These are phyloP conservation scores for Ophiostoma ulmi DNA, from an alignment of 2,329 filamentous ascomycete species.

Conservation along the genomic window DNA sequence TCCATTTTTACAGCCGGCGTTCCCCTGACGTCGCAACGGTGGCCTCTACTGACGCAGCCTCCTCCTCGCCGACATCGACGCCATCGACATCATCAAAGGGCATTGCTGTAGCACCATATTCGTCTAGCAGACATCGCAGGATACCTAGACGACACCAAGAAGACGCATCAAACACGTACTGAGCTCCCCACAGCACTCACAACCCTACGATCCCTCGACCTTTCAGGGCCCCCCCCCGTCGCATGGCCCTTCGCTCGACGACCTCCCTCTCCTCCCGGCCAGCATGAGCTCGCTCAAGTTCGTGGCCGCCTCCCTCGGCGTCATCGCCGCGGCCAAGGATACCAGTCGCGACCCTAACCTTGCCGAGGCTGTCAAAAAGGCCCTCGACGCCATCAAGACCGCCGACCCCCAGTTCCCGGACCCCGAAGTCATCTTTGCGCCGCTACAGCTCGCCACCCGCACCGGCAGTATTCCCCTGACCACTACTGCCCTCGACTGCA, in stretches of 20 bases:
- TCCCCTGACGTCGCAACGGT: conserved; percentile 11
- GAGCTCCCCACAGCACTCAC: background rate
- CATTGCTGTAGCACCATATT: background rate
- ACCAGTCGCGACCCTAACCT: conserved; percentile 81
- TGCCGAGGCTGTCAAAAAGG: conserved; percentile 72
- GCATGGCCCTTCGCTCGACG: conserved; percentile 43
- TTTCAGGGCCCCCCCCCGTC: conserved; percentile 32
- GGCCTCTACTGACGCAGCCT: conserved; percentile 11
- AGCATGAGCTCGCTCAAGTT: conserved; percentile 93
- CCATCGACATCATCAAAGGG: conserved; percentile 2
- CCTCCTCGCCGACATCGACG: conserved; percentile 5
- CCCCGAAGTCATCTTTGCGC: conserved; percentile 86
- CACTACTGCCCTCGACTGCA: conserved; percentile 90
- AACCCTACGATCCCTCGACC: background rate
- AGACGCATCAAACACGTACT: background rate
- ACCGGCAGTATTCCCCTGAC: conserved; percentile 79
- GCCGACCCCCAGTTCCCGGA: conserved; percentile 76
- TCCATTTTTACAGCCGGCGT: conserved; percentile 3
- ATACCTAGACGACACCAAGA: background rate
- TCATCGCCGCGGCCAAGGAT: conserved; percentile 87
- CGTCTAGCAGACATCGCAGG: background rate
- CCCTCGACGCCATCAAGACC: conserved; percentile 79
- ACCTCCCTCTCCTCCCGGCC: conserved; percentile 38
- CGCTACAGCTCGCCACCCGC: conserved; percentile 83
- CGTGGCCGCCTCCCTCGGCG: conserved; percentile 86